Base-by-base conservation (phyloP, 805 yeast genomes). In the Teunomyces funiuensis region DNA sequence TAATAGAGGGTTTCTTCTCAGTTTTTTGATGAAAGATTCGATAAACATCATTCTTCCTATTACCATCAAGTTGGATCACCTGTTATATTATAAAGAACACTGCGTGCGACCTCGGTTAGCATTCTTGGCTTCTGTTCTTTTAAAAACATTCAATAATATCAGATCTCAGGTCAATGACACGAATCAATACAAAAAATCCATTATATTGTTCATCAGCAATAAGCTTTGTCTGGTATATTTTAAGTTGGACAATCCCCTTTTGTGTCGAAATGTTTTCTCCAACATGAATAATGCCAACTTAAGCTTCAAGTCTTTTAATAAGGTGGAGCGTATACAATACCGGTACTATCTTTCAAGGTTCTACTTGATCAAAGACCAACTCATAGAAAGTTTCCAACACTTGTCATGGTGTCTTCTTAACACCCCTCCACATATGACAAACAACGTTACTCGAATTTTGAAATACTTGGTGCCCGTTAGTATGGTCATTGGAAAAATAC, bases 201-300 rank as follows among this genome's bases (percentile, higher is more conserved):
- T 80, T 22, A 63, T 82, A 33, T 53, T 83, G 17, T 77, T 68
- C 49, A 61, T 81, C 10, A 83, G 85, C 1, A 70, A 69, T 26
- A 65, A 66, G 42, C 61, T 83, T 37, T 82, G 85, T 53, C 69
- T 75, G 42, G 60, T 78, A 5, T 83, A 83, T 56, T 81, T 77
- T 53, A 62, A 58, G 28, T 71, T 81, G 16, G 74, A 69, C 22
- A 77, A 75, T 22, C 83, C 85, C 5, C 64, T 79, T 49, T 60
- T 79, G 13, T 81, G 86, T 58, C 71, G 79, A 26, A 80, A 81
- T 50, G 79, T 81, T 28, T 79, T 80, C 52, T 72, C 82, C 25
- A 81, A 80, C 55, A 74, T 81, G 65, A 77, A 74, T 49, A 76
- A 77, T 36, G 67, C 81, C 14, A 62, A 65, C 17, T 60, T 80